These are phyloP conservation scores for Xylaria sp. DNA, from an alignment of 2,329 filamentous ascomycete species.

Conservation along the genomic window DNA sequence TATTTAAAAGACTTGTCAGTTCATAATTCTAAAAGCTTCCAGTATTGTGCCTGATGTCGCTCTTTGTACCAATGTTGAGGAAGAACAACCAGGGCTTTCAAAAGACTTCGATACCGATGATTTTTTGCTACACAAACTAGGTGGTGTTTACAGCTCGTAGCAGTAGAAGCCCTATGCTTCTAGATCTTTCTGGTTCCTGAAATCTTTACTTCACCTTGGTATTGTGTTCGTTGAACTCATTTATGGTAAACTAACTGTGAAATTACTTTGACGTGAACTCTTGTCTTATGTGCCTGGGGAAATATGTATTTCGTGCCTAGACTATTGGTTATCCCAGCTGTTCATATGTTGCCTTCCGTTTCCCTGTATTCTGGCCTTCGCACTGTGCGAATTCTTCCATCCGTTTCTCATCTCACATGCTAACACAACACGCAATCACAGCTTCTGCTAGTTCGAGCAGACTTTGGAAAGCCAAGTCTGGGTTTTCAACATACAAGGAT, in stretches of 20 bases:
- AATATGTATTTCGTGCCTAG: not conserved
- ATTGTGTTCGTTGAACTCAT: not conserved
- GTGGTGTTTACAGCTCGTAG: not conserved
- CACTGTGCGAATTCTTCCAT: not conserved
- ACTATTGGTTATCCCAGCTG: not conserved
- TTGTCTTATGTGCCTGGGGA: not conserved
- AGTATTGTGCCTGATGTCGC: not conserved
- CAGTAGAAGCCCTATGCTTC: not conserved
- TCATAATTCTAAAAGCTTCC: not conserved
- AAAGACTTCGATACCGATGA: not conserved
- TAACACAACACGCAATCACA: not conserved
- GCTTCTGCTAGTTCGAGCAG: not conserved
- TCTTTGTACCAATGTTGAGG: too few species aligned
- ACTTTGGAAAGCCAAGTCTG: constrained; percentile 10
- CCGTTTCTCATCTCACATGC: not conserved
- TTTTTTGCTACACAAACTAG: not conserved
- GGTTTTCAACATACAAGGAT: not conserved
- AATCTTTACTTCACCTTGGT: not conserved
- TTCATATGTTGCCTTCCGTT: not conserved
- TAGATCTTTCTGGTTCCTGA: not conserved
- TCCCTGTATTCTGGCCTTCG: not conserved
- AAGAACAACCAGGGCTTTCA: constrained; percentile 1
- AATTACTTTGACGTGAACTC: not conserved
- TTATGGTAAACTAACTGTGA: not conserved
- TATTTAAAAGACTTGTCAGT: not conserved